Base-by-base conservation (phyloP, 192 early-diverging fungal genomes). In the Coemansia sp. region DNA sequence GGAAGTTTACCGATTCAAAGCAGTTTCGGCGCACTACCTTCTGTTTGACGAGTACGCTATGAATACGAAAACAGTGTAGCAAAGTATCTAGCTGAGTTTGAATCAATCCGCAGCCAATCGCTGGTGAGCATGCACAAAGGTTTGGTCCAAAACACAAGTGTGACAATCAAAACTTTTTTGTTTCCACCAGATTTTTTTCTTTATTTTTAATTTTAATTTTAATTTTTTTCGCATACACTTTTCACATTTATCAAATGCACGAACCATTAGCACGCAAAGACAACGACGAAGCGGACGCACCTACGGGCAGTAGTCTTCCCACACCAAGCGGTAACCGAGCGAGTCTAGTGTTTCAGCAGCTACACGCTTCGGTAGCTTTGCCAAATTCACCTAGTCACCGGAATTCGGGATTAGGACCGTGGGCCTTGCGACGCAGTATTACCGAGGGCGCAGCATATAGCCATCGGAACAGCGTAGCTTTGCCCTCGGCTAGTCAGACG, bases 271-370 rank as follows among this genome's bases (percentile, higher is more conserved):
- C 46, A 6, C 46, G 46, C 7, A 19, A 16, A 17, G 46, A n/a
- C 46, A 47, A 47, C 14, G 42, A 43, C 46, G 6, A 47, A 19
- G 46, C 46, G 46, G 46, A 19, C 46, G 17, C 17, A 16, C 46
- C 46, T 19, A 19, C 46, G n/a, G 46, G 46, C 6, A 47, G 46
- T 7, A 47, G 46, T 19, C 46, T 47, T 19, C 46, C 46, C 6
- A 8, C n/a, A 19, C 46, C 6, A 47, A 14, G 46, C 6, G 57
- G 64, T 14, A 77, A 74, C 42, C 23, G 80, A 28, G 68, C 75
- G 3, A 82, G 80, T 28, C 13, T 62, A 21, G 64, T 82, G 32
- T 82, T 82, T 66, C 74, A 82, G 74, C 79, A 75, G 7, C 62
- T 82, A 47, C 79, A 82, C 39, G 78, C 70, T 7, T 60, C 74